Conservation (phyloP, 1,284 basidiomycete species). For the Jaminaea rosea region DNA sequence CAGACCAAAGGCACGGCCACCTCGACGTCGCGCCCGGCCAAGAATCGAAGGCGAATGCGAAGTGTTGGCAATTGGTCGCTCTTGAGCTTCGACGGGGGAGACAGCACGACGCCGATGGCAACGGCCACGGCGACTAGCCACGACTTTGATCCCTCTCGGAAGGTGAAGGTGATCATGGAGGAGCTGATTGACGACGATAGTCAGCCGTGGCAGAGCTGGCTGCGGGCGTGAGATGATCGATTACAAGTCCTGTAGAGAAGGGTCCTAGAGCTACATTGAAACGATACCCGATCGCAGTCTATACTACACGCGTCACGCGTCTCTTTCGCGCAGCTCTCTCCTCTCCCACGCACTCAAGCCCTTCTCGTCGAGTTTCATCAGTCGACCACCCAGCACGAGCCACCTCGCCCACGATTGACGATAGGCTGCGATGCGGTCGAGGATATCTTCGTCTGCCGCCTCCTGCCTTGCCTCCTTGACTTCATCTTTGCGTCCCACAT, state of each 20-base stretch:
- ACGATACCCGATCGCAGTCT: no score
- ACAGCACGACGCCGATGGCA: no score
- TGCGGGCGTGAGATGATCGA: background rate
- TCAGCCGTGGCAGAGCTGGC: constrained; percentile 15
- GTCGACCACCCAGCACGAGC: constrained; percentile 44
- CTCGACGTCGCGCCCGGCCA: no score
- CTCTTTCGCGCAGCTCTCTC: no score
- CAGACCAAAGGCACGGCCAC: background rate
- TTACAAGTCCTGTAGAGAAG: no score
- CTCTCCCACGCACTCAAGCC: constrained; percentile 32
- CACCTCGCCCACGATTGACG: constrained; percentile 48
- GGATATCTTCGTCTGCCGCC: background rate
- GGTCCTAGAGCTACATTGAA: no score
- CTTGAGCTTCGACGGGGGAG: no score
- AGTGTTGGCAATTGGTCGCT: no score
- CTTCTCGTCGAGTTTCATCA: constrained; percentile 47
- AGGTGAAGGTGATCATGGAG: constrained; percentile 19
- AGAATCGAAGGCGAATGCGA: no score
- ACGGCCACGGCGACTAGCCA: no score
- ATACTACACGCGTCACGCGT: no score
- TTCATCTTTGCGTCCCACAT: background rate
- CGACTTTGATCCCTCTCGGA: no score
- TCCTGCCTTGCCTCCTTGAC: background rate
- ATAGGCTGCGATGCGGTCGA: constrained; percentile 26
- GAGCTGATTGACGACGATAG: constrained; percentile 18